A percentile compares a stretch with the other conserved stretches of the same genome.
Evolutionary conservation across 176 grass and related monocot genomes (phyloP).

Genomic region (Otatea glauca): DNA sequence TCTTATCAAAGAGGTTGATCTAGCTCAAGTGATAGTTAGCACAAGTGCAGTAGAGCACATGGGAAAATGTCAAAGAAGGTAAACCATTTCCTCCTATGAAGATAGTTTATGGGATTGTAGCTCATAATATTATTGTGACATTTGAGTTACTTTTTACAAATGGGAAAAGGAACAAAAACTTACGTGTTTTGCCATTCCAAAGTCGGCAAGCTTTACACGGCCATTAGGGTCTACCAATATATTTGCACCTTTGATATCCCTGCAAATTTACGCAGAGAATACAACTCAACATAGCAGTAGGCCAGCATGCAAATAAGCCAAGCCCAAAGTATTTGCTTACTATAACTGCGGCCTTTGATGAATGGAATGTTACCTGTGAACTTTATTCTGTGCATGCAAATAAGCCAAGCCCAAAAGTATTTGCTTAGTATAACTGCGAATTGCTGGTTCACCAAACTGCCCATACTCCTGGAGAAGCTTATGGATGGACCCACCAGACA

Average conservation of each 20-base stretch:
- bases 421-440: conserved; percentile 98
- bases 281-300: not conserved
- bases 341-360: conserved; percentile 65
- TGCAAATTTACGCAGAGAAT: conserved; percentile 50
- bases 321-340: conserved; percentile 90
- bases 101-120: conserved; percentile 21
- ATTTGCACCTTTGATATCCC: conserved; percentile 99
- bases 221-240: conserved; percentile 98
- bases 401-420: conserved; percentile 94
- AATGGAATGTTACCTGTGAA: conserved; percentile 77
- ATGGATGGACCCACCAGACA: conserved; percentile 98
- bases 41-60: not conserved
- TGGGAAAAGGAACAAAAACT: conserved; percentile 35
- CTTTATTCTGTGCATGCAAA: conserved; percentile 95
- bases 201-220: conserved; percentile 95
- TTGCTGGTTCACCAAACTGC: conserved; percentile 88
- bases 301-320: conserved; percentile 83
- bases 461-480: conserved; percentile 98
- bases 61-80: conserved; percentile 11
- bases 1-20: conserved; percentile 30
- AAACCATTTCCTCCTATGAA: conserved; percentile 8
- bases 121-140: conserved; percentile 31
- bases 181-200: conserved; percentile 99
- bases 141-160: conserved; percentile 41
- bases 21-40: not conserved